Evolutionary conservation across 2,329 filamentous ascomycete genomes (phyloP), one percentile per base, ranked within the genome.

Genomic region (Fusarium anguioides): DNA sequence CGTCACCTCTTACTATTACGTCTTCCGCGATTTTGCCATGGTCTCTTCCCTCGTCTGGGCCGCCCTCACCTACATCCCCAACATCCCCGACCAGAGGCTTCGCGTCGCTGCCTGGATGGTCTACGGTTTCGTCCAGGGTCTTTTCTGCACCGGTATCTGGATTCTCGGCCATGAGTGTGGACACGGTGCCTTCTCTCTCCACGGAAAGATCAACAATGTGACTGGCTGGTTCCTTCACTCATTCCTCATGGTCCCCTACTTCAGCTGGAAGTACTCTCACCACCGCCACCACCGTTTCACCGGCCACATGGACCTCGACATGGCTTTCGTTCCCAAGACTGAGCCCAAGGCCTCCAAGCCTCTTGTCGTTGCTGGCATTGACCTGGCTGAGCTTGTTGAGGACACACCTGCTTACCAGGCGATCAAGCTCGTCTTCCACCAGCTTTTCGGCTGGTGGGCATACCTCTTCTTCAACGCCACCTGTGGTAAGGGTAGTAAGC

Each of bases 221-320:
- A 80, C 88, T 55, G 90, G 90, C 60, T 90, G 88, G 81, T 75
- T 84, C 46, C 77, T 88, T n/a, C 90, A 92, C 82, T 90, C 87
- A 8, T 81, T 84, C 60, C 82, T 92, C 36, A 76, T 90, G 64
- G 89, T 90, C 4, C 90, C 90, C 5, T 93, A 89, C 80, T 91
- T 91, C 80, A 88, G 86, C 46, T 92, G 90, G 90, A 88, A 90
- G 79, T 88, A 87, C 75, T 89, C 86, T 29, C 90, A 93, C 77
- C 84, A 85, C 60, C 85, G 89, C 48, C 90, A 92, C 78, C 90
- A 93, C 79, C 86, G 85, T 68, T 89, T 86, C 77, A 88, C 87
- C 41, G 87, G 87, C 67, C 85, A 91, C 79, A 87, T 90, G 80
- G 84, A 88, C 59, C 88, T 87, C 80, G 89, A 91, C 75, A 89